These are phyloP conservation scores for Anthracocystis panici-leucophaei DNA, from an alignment of 1,284 basidiomycete genomes.

Conservation along the genomic window DNA sequence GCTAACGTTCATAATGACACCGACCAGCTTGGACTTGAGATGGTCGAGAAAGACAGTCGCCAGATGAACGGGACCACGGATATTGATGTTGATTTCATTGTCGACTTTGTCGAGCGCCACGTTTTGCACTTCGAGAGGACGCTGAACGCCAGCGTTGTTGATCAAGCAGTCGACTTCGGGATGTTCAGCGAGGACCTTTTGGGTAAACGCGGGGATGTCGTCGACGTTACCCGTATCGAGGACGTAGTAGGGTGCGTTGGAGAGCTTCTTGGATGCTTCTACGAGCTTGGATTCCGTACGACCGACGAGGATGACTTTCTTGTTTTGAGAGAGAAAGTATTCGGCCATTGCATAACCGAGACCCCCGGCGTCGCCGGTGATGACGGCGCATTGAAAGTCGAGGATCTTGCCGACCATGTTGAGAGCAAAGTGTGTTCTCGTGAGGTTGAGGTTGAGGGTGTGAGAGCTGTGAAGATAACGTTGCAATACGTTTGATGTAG, in stretches of 20 bases:
- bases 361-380: conserved; percentile 62
- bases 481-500: too few relatives aligned
- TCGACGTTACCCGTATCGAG: conserved; percentile 69
- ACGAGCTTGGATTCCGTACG: conserved; percentile 69
- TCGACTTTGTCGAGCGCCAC: conserved; percentile 61
- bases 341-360: conserved; percentile 69
- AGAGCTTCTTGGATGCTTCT: conserved; percentile 64
- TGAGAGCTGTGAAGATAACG: too few relatives aligned
- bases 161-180: conserved; percentile 71
- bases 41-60: conserved; percentile 61
- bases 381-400: conserved; percentile 63
- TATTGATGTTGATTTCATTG: conserved; percentile 64
- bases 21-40: conserved; percentile 56
- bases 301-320: conserved; percentile 70
- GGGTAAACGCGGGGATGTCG: conserved; percentile 63
- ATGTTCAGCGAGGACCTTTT: conserved; percentile 68
- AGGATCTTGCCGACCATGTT: conserved; percentile 43
- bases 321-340: conserved; percentile 68
- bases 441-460: too few relatives aligned
- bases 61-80: conserved; percentile 62
- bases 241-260: conserved; percentile 68
- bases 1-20: conserved; percentile 62
- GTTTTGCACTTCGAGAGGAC: conserved; percentile 60
- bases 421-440: too few relatives aligned
- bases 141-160: conserved; percentile 71